A percentile compares a stretch with the other conserved stretches of the same genome.
Evolutionary conservation across 768 basidiomycete species (phyloP).

Genomic region (Auricularia heimuer): DNA sequence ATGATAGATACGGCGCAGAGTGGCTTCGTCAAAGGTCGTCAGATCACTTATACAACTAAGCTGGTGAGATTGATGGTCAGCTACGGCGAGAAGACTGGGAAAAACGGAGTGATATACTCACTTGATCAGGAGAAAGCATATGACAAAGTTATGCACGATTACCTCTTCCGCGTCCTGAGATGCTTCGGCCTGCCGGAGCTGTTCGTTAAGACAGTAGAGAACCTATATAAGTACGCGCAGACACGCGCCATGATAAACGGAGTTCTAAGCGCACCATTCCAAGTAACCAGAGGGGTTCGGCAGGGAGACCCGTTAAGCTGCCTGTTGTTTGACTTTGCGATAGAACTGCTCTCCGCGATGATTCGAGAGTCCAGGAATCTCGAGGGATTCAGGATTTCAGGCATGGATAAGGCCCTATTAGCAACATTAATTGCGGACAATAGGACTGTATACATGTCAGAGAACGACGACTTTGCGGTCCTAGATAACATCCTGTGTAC

Average conservation of each 20-base stretch:
- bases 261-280: slow-evolving; percentile 15
- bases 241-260: slow-evolving; percentile 28
- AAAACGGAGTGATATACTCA: too few relatives aligned
- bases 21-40: slow-evolving; percentile 26
- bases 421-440: slow-evolving; percentile 30
- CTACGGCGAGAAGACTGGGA: too few relatives aligned
- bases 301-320: slow-evolving; percentile 33
- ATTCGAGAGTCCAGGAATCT: slow-evolving; percentile 17
- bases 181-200: too few relatives aligned
- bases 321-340: slow-evolving; percentile 17
- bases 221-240: slow-evolving; percentile 20
- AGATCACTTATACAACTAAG: slow-evolving; percentile 24
- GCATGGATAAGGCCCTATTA: slow-evolving; percentile 2
- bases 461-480: slow-evolving; percentile 17
- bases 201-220: slow-evolving; percentile 18
- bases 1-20: slow-evolving; percentile 28
- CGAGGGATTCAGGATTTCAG: slow-evolving; percentile 3
- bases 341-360: slow-evolving; percentile 22
- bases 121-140: too few relatives aligned
- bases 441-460: background rate
- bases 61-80: too few relatives aligned
- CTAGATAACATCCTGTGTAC: slow-evolving; percentile 20
- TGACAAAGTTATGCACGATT: too few relatives aligned
- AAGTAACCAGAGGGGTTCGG: slow-evolving; percentile 20
- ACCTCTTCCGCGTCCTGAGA: too few relatives aligned